These are phyloP conservation scores for Geotrichum restrictum DNA, from an alignment of 1,139 yeast genomes.

Conservation along the genomic window DNA sequence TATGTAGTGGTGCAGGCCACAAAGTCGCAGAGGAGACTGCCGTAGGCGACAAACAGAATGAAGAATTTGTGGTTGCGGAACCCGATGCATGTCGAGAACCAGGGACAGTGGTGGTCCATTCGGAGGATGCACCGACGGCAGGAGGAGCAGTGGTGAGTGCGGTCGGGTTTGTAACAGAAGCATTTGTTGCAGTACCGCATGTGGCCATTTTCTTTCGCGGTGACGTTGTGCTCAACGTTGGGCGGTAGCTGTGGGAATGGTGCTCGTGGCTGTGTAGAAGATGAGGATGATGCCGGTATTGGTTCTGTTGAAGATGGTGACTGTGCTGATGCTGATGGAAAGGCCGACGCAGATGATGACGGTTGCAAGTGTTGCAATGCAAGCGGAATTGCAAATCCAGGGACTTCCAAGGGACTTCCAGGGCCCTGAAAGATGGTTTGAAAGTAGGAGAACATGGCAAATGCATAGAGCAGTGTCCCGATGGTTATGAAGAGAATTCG, in stretches of 20 bases:
- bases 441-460: constrained; percentile 47
- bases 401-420: constrained; percentile 42
- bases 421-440: constrained; percentile 57
- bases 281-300: constrained; percentile 6
- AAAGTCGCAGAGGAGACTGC: constrained; percentile 48
- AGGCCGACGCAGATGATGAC: constrained; percentile 25
- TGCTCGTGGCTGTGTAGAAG: constrained; percentile 23
- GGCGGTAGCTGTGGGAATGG: constrained; percentile 39
- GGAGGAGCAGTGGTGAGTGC: constrained; percentile 47
- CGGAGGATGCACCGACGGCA: constrained; percentile 41
- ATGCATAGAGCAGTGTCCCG: constrained; percentile 31
- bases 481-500: constrained; percentile 25
- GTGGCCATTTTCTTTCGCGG: constrained; percentile 45
- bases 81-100: constrained; percentile 92
- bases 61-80: constrained; percentile 73
- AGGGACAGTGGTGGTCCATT: constrained; percentile 88
- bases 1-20: constrained; percentile 42
- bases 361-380: constrained; percentile 31
- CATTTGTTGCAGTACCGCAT: constrained; percentile 70
- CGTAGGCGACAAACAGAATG: constrained; percentile 65
- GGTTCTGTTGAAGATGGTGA: constrained; percentile 20
- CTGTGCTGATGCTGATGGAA: constrained; percentile 23
- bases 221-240: constrained; percentile 37
- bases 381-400: constrained; percentile 25
- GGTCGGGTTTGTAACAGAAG: constrained; percentile 84